Evolutionary conservation across 2,329 filamentous ascomycete genomes (phyloP).

Genomic region (Cladosporium sphaerospermum): DNA sequence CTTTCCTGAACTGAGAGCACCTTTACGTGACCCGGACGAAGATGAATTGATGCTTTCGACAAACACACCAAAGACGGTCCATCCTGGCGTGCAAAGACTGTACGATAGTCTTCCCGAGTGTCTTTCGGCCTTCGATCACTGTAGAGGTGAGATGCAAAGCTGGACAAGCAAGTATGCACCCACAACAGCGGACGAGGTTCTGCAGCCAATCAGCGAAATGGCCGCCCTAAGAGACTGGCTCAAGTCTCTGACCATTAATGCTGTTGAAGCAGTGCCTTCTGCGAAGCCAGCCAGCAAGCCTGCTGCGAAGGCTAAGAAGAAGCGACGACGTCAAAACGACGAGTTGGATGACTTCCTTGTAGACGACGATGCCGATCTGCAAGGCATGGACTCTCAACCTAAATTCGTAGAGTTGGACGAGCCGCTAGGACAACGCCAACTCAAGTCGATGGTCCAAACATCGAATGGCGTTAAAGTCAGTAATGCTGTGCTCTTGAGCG

Average conservation of each 20-base stretch:
- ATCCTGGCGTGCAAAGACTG: constrained; percentile 56
- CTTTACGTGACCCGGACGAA: neutral
- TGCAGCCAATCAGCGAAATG: constrained; percentile 68
- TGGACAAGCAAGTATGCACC: constrained; percentile 90
- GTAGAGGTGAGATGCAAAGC: constrained; percentile 62
- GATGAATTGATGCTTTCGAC: constrained; percentile 14
- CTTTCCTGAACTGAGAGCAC: constrained; percentile 23
- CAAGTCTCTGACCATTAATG: constrained; percentile 64
- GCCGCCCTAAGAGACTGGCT: constrained; percentile 75
- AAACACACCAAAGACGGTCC: constrained; percentile 26
- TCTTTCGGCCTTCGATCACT: constrained; percentile 74
- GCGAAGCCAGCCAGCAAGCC: constrained; percentile 32
- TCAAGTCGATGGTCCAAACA: constrained; percentile 33
- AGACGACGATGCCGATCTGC: constrained; percentile 67
- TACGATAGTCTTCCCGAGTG: constrained; percentile 54
- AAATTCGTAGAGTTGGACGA: constrained; percentile 44
- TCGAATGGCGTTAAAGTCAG: constrained; percentile 40
- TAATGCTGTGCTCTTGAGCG: constrained; percentile 83
- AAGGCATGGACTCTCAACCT: constrained; percentile 62
- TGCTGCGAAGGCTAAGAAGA: constrained; percentile 46
- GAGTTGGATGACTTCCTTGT: constrained; percentile 77
- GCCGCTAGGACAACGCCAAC: constrained; percentile 15
- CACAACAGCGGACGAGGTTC: constrained; percentile 58
- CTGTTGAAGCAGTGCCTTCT: constrained; percentile 50
- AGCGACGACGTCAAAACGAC: constrained; percentile 53